phyloP scores from a whole-genome alignment of 805 yeast species.

The Candida andamanensis region DNA sequence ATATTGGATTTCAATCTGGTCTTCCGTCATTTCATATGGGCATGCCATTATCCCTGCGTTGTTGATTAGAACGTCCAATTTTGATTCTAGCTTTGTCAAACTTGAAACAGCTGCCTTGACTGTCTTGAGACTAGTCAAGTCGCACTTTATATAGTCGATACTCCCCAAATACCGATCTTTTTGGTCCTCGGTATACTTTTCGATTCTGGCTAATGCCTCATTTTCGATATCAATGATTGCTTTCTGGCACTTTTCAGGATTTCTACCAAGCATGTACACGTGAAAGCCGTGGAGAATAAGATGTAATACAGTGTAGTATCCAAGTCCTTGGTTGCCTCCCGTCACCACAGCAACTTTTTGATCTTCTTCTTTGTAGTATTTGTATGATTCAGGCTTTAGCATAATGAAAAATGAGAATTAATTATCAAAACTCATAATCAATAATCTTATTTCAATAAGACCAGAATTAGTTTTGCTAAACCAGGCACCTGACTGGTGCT shows the following conservation, averaged over 20 bases:
- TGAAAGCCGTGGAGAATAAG: slow-evolving; percentile 36
- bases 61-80: slow-evolving; percentile 30
- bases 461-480: too few species aligned
- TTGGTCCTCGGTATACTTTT: slow-evolving; percentile 4
- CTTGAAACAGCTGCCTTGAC: slow-evolving; percentile 23
- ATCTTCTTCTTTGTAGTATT: slow-evolving; percentile 22
- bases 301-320: slow-evolving; percentile 36
- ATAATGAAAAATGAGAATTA: neutral
- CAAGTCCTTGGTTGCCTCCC: slow-evolving; percentile 39
- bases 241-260: slow-evolving; percentile 22
- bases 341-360: slow-evolving; percentile 32
- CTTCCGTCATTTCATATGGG: slow-evolving; percentile 31
- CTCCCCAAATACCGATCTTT: slow-evolving; percentile 40
- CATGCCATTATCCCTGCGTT: slow-evolving; percentile 41
- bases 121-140: slow-evolving; percentile 39
- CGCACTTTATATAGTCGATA: slow-evolving; percentile 48
- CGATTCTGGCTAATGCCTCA: slow-evolving; percentile 26
- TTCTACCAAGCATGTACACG: slow-evolving; percentile 35
- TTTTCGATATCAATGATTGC: slow-evolving; percentile 29
- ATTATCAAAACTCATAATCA: neutral
- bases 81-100: slow-evolving; percentile 19
- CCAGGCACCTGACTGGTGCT: too few species aligned
- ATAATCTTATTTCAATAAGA: neutral
- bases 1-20: slow-evolving; percentile 36
- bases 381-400: slow-evolving; percentile 7